A percentile compares a stretch with the other conserved stretches of the same genome.
Conservation (phyloP, 805 yeast species). For the Saccharomycopsis microspora region DNA sequence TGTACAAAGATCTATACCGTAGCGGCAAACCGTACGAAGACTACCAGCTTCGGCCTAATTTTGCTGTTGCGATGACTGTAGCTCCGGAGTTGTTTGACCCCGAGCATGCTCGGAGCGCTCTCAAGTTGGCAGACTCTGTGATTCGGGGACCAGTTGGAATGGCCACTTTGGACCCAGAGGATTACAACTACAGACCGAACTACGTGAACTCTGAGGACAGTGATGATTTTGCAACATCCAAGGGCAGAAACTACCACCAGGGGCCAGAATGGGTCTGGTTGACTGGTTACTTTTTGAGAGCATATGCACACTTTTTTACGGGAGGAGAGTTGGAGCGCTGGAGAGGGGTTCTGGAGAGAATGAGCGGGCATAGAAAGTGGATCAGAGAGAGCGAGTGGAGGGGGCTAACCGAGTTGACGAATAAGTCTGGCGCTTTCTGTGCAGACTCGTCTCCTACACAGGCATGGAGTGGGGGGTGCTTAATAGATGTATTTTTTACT, state of each 20-base stretch:
- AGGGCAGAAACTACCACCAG: slow-evolving; percentile 95
- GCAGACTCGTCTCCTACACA: slow-evolving; percentile 88
- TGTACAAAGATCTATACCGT: slow-evolving; percentile 76
- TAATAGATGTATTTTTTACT: slow-evolving; percentile 71
- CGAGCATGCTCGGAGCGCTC: slow-evolving; percentile 48
- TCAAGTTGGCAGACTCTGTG: slow-evolving; percentile 57
- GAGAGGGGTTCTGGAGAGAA: slow-evolving; percentile 47
- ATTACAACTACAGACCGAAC: slow-evolving; percentile 84
- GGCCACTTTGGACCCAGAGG: slow-evolving; percentile 87
- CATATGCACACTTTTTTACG: slow-evolving; percentile 39
- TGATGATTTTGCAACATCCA: slow-evolving; percentile 81
- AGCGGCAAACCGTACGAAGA: slow-evolving; percentile 88
- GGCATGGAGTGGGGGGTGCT: slow-evolving; percentile 90
- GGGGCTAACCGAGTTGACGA: slow-evolving; percentile 86
- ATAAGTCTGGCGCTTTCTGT: slow-evolving; percentile 76
- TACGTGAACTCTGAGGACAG: slow-evolving; percentile 73
- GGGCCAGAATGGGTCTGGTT: slow-evolving; percentile 99
- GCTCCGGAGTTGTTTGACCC: slow-evolving; percentile 85
- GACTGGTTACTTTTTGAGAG: slow-evolving; percentile 78
- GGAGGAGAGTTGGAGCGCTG: slow-evolving; percentile 32
- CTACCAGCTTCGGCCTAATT: slow-evolving; percentile 86
- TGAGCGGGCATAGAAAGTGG: slow-evolving; percentile 60
- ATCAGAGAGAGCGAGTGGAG: slow-evolving; percentile 77
- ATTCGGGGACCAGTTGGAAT: slow-evolving; percentile 88
- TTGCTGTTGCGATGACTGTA: slow-evolving; percentile 84